Percentiles rank a stretch among this genome's conserved stretches.
These are phyloP conservation scores for Dipodascopsis tothii DNA, from an alignment of 805 yeast genomes.

Conservation along the genomic window DNA sequence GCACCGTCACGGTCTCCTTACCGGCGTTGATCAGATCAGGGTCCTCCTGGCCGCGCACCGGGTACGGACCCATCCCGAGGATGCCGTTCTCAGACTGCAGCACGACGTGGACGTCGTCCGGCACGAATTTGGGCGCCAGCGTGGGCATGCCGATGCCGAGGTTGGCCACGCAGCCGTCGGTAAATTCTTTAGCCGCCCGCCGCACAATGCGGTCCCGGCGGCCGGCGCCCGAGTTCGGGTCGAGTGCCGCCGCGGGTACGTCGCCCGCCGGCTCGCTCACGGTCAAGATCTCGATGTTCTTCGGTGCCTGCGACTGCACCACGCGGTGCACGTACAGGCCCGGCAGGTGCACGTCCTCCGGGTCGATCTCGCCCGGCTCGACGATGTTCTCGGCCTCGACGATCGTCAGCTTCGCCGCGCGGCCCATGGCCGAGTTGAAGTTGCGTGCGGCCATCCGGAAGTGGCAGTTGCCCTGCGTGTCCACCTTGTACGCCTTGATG, in stretches of 20 bases:
- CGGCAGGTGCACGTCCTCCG: conserved; percentile 43
- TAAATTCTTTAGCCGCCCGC: conserved; percentile 43
- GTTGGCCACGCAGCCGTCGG: conserved; percentile 37
- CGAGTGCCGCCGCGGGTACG: conserved; percentile 8
- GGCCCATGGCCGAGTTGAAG: conserved; percentile 42
- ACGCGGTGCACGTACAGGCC: conserved; percentile 39
- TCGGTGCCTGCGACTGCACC: conserved; percentile 38
- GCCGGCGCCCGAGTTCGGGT: conserved; percentile 17
- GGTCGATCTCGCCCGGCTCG: conserved; percentile 39
- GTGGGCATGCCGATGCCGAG: too few relatives aligned
- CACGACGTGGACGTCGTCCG: conserved; percentile 39
- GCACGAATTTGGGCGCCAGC: conserved; percentile 47
- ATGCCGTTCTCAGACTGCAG: conserved; percentile 39
- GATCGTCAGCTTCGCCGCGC: conserved; percentile 40
- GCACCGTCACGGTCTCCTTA: conserved; percentile 43
- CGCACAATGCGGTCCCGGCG: conserved; percentile 35
- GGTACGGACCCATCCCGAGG: conserved; percentile 44
- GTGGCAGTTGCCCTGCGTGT: conserved; percentile 42
- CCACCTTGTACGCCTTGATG: conserved; percentile 44
- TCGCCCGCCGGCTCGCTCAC: neutral
- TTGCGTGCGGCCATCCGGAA: conserved; percentile 42
- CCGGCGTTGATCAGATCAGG: conserved; percentile 47
- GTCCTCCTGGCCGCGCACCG: conserved; percentile 36
- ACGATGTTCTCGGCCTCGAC: conserved; percentile 48
- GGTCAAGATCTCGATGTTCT: conserved; percentile 37